These are phyloP conservation scores for Periconia sp. DNA, from an alignment of 2,329 filamentous ascomycete species.

Conservation along the genomic window DNA sequence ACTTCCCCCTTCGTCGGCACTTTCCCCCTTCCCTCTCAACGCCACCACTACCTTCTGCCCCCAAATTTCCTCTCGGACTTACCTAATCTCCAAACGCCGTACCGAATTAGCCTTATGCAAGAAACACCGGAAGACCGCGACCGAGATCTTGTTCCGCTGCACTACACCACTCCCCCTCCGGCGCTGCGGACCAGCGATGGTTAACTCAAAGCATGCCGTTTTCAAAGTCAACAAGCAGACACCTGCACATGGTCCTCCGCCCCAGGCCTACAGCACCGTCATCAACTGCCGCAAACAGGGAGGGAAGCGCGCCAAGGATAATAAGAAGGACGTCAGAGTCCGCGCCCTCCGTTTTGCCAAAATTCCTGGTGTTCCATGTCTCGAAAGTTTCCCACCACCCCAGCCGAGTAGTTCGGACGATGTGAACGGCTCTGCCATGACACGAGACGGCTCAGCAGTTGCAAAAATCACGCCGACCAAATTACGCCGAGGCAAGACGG, in stretches of 20 bases:
- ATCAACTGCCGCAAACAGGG: conserved; percentile 38
- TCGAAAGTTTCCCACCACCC: conserved; percentile 10
- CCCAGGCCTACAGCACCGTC: conserved; percentile 35
- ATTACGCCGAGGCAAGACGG: conserved; percentile 28
- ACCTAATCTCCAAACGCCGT: background rate
- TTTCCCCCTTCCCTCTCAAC: background rate
- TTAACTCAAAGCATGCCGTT: conserved; percentile 41
- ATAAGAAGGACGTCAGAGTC: conserved; percentile 29
- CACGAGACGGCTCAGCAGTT: background rate
- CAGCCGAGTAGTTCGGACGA: conserved; percentile 27
- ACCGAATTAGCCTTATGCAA: background rate
- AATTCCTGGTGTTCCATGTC: conserved; percentile 18
- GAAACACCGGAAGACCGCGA: conserved; percentile 2
- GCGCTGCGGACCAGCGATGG: conserved; percentile 41
- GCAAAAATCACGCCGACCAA: conserved; percentile 28
- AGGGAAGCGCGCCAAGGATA: conserved; percentile 26
- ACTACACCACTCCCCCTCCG: conserved; percentile 22
- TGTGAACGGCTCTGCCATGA: background rate
- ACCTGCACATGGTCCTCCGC: conserved; percentile 25
- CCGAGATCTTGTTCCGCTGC: conserved; percentile 10
- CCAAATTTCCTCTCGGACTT: conserved; percentile 5
- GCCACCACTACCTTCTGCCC: conserved; percentile 1
- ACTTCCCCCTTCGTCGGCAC: background rate
- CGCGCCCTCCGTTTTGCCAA: conserved; percentile 33
- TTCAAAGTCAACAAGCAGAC: conserved; percentile 44